phyloP scores from a whole-genome alignment of 2,329 filamentous ascomycete genomes.

The Achaetomium macrosporum region DNA sequence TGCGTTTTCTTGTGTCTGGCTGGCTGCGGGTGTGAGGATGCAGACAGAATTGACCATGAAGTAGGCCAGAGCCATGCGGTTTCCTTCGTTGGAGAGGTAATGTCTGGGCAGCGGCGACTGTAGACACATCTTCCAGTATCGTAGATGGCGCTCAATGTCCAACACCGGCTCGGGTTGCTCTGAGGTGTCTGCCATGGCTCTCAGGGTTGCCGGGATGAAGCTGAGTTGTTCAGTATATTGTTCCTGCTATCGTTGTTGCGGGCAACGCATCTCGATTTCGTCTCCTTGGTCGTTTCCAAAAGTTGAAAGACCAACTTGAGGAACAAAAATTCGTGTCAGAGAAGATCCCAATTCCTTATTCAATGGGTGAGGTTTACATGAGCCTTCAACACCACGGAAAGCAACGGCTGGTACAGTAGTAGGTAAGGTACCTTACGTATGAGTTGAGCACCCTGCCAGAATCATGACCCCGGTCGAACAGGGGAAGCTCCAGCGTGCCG shows the following conservation, averaged over 20 bases:
- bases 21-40: constrained; percentile 52
- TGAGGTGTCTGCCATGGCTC: constrained; percentile 17
- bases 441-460: no score
- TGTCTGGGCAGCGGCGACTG: constrained; percentile 71
- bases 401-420: no score
- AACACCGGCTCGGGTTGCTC: constrained; percentile 32
- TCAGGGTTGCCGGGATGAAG: background rate
- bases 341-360: no score
- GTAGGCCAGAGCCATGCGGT: constrained; percentile 81
- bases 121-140: constrained; percentile 89
- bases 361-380: no score
- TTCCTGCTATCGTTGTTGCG: background rate
- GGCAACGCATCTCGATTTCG: background rate
- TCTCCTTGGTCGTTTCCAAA: background rate
- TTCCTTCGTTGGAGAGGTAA: constrained; percentile 87
- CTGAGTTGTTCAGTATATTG: background rate
- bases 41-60: constrained; percentile 86
- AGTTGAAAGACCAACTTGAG: no score
- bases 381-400: no score
- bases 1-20: background rate
- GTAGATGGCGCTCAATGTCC: constrained; percentile 65
- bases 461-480: no score
- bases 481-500: no score
- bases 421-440: no score
- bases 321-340: no score